Evolutionary conservation across 208 protist species (phyloP).

Genomic region (Phytomonas sp.): DNA sequence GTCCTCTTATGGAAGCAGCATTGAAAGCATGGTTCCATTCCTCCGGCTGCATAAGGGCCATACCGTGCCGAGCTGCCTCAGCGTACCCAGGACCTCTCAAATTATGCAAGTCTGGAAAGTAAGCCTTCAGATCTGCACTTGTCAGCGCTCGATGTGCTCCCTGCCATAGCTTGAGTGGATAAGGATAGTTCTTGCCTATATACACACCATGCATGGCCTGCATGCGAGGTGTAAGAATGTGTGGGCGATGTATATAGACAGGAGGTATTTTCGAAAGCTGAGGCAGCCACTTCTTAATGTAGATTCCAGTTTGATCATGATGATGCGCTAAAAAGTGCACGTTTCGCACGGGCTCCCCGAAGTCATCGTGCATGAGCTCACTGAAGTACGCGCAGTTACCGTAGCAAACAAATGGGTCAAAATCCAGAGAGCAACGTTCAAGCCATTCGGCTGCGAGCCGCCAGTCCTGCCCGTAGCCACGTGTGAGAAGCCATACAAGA

Average conservation of each 20-base stretch:
- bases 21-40: conserved; percentile 32
- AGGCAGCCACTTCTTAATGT: conserved; percentile 87
- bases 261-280: conserved; percentile 77
- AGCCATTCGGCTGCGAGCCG: conserved; percentile 85
- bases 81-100: conserved; percentile 44
- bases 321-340: conserved; percentile 77
- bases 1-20: conserved; percentile 18
- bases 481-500: conserved; percentile 73
- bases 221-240: conserved; percentile 80
- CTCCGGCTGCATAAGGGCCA: conserved; percentile 43
- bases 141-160: conserved; percentile 55
- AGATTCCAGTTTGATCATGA: conserved; percentile 87
- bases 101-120: conserved; percentile 27
- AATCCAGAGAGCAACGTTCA: conserved; percentile 83
- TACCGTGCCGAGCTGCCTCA: conserved; percentile 67
- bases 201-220: conserved; percentile 78
- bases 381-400: conserved; percentile 72
- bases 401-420: conserved; percentile 86
- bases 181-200: conserved; percentile 81
- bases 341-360: conserved; percentile 71
- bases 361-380: conserved; percentile 75
- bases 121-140: conserved; percentile 41
- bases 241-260: conserved; percentile 85
- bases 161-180: conserved; percentile 86
- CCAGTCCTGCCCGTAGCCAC: conserved; percentile 86